Conservation (phyloP, 176 grass and related monocot genomes). For the Aegilops sharonensis region DNA sequence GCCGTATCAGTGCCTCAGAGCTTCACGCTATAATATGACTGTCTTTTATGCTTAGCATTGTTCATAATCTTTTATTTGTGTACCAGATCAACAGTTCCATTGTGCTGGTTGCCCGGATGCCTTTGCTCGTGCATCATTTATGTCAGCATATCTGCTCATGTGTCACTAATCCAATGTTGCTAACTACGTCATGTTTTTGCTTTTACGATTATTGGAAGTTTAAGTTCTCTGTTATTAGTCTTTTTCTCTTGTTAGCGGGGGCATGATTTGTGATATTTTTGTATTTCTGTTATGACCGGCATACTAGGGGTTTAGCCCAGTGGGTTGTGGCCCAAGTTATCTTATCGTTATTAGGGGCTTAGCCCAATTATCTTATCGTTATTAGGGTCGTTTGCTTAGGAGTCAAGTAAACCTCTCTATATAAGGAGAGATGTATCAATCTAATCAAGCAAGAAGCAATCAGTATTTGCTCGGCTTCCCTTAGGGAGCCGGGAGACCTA, state of each 20-base stretch:
- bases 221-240: not conserved
- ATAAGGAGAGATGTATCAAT: too few relatives aligned
- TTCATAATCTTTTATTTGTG: not conserved
- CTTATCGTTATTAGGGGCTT: too few relatives aligned
- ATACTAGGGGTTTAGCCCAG: too few relatives aligned
- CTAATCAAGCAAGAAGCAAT: too few relatives aligned
- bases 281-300: not conserved
- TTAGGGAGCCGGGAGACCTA: too few relatives aligned
- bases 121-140: constrained; percentile 1
- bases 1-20: too few relatives aligned
- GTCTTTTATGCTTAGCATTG: not conserved
- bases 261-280: not conserved
- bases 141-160: not conserved
- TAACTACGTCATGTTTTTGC: not conserved
- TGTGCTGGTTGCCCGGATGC: not conserved
- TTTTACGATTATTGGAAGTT: not conserved
- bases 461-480: too few relatives aligned
- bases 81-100: not conserved
- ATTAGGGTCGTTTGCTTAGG: too few relatives aligned
- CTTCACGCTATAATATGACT: not conserved
- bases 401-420: too few relatives aligned
- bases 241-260: not conserved
- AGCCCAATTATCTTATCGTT: too few relatives aligned
- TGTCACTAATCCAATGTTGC: not conserved
- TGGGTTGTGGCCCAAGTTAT: too few relatives aligned